Evolutionary conservation across 257 asterid species (phyloP), one percentile per base, ranked within the genome.

Genomic region (Salvia splendens): DNA sequence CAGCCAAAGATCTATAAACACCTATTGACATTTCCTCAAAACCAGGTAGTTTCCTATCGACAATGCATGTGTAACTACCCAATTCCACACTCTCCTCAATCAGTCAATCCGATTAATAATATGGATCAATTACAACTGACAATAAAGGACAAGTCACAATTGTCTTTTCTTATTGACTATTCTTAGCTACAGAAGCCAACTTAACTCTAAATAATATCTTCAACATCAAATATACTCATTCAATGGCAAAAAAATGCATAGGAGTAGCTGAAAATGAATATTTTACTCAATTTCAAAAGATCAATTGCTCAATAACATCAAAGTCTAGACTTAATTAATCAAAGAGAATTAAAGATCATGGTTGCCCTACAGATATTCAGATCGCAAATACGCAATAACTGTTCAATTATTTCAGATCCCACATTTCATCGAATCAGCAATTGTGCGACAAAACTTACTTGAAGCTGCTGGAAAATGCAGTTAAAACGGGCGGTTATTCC

Each of bases 401-500:
- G n/a, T 53, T 28, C 17, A 42, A 62, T 54, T 5, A 62, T 20
- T 43, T 42, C 61, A 65, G 60, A 40, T 53, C 71, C 73, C 36
- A 76, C 42, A 20, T 63, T 56, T 17, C 68, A 60, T 47, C 56
- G 12, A 14, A 58, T 54, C 61, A 53, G 68, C 74, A 54, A 38
- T 38, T 38, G 42, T 38, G 42, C 9, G 42, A 38, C 42, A 38
- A 38, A 38, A 38, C 69, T 71, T 73, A 76, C 80, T 17, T 50
- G 47, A 72, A 60, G 59, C 58, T 60, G 11, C 15, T 28, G 58
- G 48, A 47, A 77, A 60, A 24, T 76, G 76, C 75, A 51, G 63
- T 53, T 35, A 65, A 54, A 56, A 61, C 45, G 56, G 78, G 65
- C 24, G 73, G 49, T 45, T 52, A 53, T 64, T 81, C 65, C 67